phyloP scores from a whole-genome alignment of 257 asterid genomes.

The Solanum bulbocastanum region DNA sequence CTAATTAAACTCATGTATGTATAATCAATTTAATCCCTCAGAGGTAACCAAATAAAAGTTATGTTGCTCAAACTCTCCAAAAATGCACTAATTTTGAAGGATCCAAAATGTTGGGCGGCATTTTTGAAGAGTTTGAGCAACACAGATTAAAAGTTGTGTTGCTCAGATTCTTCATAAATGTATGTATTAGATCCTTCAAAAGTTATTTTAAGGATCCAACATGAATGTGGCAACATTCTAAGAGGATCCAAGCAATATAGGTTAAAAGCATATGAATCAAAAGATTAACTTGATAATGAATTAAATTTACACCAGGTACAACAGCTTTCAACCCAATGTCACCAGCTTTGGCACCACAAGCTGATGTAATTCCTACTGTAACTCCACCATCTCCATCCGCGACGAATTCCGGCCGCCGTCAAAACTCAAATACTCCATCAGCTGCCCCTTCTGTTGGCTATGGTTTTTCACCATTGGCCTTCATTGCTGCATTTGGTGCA shows the following conservation, averaged over 20 bases:
- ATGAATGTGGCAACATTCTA: not conserved
- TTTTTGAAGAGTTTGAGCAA: not conserved
- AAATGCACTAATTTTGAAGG: not conserved
- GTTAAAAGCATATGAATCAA: not conserved
- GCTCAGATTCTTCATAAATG: not conserved
- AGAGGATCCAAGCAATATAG: not conserved
- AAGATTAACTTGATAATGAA: not conserved
- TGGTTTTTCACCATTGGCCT: slow-evolving; percentile 11
- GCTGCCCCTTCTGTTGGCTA: slow-evolving; percentile 10
- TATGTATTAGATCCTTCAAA: not conserved
- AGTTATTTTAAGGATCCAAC: not conserved
- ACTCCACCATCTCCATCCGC: slow-evolving; percentile 1
- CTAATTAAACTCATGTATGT: not conserved
- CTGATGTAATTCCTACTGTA: not conserved
- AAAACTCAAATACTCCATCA: slow-evolving; percentile 12
- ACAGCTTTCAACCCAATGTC: not conserved
- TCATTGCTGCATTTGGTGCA: slow-evolving; percentile 12
- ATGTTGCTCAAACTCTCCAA: not conserved
- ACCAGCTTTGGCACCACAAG: slow-evolving; percentile 22
- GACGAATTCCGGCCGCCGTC: not conserved
- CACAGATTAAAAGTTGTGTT: not conserved
- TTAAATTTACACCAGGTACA: slow-evolving; percentile 3
- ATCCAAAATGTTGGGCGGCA: not conserved
- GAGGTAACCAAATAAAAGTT: not conserved
- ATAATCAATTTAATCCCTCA: not conserved